Evolutionary conservation across 352 stramenopile genomes (phyloP).

Genomic region (Phytophthora melonis): DNA sequence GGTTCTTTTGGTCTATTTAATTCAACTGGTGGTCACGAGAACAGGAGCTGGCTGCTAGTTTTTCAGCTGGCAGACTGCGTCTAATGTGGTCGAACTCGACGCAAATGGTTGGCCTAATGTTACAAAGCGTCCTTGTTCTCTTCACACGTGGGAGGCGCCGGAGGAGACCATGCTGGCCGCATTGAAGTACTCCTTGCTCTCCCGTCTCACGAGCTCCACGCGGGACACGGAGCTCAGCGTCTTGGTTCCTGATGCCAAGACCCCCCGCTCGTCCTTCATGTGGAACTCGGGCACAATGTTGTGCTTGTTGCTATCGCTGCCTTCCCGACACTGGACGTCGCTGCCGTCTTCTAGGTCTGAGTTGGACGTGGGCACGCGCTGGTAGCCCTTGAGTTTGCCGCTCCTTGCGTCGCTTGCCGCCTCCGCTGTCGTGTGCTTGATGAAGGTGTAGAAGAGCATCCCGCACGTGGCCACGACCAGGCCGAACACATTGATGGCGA

Average conservation of each 20-base stretch:
- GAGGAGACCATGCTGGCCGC: slow-evolving; percentile 25
- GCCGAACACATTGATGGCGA: slow-evolving; percentile 68
- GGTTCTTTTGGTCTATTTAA: slow-evolving; percentile 42
- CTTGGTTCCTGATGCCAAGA: slow-evolving; percentile 33
- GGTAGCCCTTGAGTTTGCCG: slow-evolving; percentile 41
- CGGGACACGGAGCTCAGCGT: slow-evolving; percentile 34
- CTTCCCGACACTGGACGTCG: slow-evolving; percentile 19
- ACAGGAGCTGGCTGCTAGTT: slow-evolving; percentile 35
- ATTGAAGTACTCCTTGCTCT: slow-evolving; percentile 69
- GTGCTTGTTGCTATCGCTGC: slow-evolving; percentile 18
- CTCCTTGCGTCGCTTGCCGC: slow-evolving; percentile 20
- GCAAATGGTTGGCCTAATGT: slow-evolving; percentile 40
- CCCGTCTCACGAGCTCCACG: slow-evolving; percentile 58
- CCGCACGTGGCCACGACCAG: slow-evolving; percentile 76
- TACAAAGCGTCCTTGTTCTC: slow-evolving; percentile 41
- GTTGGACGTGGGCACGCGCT: slow-evolving; percentile 43
- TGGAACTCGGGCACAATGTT: slow-evolving; percentile 37
- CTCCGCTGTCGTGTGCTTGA: slow-evolving; percentile 65
- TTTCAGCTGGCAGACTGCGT: slow-evolving; percentile 20
- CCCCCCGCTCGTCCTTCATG: slow-evolving; percentile 43
- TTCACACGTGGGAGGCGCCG: slow-evolving; percentile 44
- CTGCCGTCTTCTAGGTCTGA: slow-evolving; percentile 30
- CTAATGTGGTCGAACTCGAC: slow-evolving; percentile 5
- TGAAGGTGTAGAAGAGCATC: slow-evolving; percentile 81
- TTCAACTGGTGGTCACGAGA: slow-evolving; percentile 31